phyloP scores from a whole-genome alignment of 495 filamentous ascomycete species.

The Paragyromitra xinjiangensis region DNA sequence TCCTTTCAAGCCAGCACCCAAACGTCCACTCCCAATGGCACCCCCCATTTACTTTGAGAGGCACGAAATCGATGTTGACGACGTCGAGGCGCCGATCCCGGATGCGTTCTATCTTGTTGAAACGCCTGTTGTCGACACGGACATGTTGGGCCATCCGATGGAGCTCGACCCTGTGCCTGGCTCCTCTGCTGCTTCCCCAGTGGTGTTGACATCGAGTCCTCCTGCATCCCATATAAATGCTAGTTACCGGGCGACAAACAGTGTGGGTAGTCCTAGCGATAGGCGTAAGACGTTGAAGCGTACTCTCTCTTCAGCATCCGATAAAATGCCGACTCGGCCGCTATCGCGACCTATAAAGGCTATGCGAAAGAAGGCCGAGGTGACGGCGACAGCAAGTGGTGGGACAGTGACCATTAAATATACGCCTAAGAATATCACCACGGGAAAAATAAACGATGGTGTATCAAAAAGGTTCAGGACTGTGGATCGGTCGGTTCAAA shows the following conservation, averaged over 20 bases:
- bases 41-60: not conserved
- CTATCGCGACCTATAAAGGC: not conserved
- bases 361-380: not conserved
- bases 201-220: constrained; percentile 1
- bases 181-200: not conserved
- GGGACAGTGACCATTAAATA: not conserved
- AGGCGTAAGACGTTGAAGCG: not conserved
- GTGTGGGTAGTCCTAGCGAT: not conserved
- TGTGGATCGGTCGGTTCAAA: not conserved
- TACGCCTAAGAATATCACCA: not conserved
- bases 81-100: constrained; percentile 34
- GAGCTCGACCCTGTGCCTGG: not conserved
- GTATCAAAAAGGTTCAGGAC: not conserved
- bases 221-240: not conserved
- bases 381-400: not conserved
- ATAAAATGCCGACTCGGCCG: not conserved
- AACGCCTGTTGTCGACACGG: not conserved
- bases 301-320: not conserved
- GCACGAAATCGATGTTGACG: not conserved
- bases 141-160: not conserved
- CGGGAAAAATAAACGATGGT: not conserved
- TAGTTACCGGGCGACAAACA: not conserved
- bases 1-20: not conserved
- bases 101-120: not conserved
- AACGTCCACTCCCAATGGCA: not conserved